A percentile compares a stretch with the other conserved stretches of the same genome.
Conservation (phyloP, 257 asterid species). For the Apocynum venetum region DNA sequence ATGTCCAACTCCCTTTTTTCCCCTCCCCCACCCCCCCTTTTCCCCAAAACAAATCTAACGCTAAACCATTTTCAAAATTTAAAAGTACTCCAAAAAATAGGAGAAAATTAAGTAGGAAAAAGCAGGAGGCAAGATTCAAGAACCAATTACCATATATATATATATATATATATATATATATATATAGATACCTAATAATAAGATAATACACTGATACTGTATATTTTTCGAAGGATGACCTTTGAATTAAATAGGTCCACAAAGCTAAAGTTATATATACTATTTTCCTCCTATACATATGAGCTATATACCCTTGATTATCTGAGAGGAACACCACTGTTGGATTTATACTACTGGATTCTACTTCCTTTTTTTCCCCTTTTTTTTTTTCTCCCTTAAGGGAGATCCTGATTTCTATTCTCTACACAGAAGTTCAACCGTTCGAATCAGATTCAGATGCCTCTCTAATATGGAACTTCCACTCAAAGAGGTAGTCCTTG, state of each 20-base stretch:
- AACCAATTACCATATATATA: not conserved
- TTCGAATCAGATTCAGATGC: conserved; percentile 22
- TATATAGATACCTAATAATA: not conserved
- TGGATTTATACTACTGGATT: not conserved
- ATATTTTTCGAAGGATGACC: not conserved
- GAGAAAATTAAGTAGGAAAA: not conserved
- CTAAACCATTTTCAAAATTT: not conserved
- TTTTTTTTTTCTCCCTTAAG: not conserved
- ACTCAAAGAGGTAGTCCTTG: conserved; percentile 64
- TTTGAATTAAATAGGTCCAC: not conserved
- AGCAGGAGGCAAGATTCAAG: not conserved
- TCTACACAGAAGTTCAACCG: conserved; percentile 10
- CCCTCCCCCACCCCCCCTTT: not conserved
- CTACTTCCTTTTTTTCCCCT: not conserved
- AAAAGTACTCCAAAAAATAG: too few relatives aligned
- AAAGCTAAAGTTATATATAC: not conserved
- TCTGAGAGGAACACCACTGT: not conserved
- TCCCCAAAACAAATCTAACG: too few relatives aligned
- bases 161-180: too few relatives aligned
- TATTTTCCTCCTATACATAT: not conserved
- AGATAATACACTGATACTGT: not conserved
- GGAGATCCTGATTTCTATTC: not conserved
- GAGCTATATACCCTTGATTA: not conserved
- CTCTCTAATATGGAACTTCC: conserved; percentile 59
- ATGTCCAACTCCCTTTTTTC: not conserved